A percentile compares a stretch with the other conserved stretches of the same genome.
Conservation (phyloP, 176 grass and related monocot species). For the Oryza glaberrima region DNA sequence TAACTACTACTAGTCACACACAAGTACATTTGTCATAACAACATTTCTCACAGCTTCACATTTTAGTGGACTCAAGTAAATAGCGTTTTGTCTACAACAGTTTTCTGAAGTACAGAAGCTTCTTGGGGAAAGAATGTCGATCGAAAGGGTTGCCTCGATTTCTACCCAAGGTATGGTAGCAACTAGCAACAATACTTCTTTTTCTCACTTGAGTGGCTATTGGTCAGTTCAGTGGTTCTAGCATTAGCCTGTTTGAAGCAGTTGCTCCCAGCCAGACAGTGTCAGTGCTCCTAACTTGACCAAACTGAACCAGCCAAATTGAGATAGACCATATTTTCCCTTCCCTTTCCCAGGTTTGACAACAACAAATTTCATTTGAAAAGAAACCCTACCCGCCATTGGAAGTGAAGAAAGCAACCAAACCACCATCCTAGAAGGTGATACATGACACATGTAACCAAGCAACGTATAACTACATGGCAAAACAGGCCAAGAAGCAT, state of each 20-base stretch:
- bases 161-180: background rate
- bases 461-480: background rate
- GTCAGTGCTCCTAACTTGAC: background rate
- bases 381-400: background rate
- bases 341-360: background rate
- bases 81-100: background rate
- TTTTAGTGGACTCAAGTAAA: background rate
- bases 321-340: constrained; percentile 12
- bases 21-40: background rate
- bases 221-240: background rate
- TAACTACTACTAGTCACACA: background rate
- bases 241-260: background rate
- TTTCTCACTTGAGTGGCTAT: background rate
- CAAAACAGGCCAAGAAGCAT: background rate
- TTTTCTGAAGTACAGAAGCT: background rate
- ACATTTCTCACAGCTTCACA: background rate
- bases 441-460: constrained; percentile 11
- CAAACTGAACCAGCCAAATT: constrained; percentile 25
- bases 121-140: background rate
- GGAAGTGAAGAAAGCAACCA: background rate
- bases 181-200: background rate
- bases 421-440: background rate
- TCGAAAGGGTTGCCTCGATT: background rate
- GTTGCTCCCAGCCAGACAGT: background rate
- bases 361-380: background rate